Base-by-base conservation (phyloP, 108 stramenopile genomes). In the Stephanodiscus triporus region DNA sequence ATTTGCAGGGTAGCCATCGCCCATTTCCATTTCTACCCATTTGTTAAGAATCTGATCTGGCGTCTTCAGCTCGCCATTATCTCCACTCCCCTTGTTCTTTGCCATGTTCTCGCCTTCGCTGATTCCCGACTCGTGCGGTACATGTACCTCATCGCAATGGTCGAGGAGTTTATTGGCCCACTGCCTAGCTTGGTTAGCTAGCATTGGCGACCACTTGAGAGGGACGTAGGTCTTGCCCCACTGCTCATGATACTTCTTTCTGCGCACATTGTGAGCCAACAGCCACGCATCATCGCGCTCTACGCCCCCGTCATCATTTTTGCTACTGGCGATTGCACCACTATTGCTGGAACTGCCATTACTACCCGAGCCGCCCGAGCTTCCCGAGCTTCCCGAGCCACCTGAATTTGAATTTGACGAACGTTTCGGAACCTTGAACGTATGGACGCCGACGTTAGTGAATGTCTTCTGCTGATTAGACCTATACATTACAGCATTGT, bases 201-300 rank as follows among this genome's bases (percentile, higher is more conserved):
- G 22, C 30, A 30, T 23, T 11, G 64, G 64, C 38, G 64, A 65
- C 69, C 70, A 77, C 29, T 66, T 72, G 14, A 77, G 55, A 14
- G 76, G 76, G 1, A 71, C 76, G 49, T 77, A 77, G 37, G 32
- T 43, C 24, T 19, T 56, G 20, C 70, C 70, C 19, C 54, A 77
- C 27, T 70, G 29, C 22, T 23, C 23, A 34, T 77, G 76, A 42
- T 54, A 71, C 29, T 51, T 54, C 30, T 71, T 54, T 29, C 76
- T 62, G 20, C 76, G 76, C 14, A 61, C 17, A 38, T 77, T 77
- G 70, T 77, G 76, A 17, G 70, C 71, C 3, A 32, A 30, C 0
- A 77, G 38, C 76, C 76, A 77, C 58, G 63, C 74, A 17, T 67
- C 10, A 32, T 75, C 74, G 51, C 74, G 74, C 19, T 32, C 58